phyloP scores from a whole-genome alignment of 2,329 filamentous ascomycete genomes.

The Scedosporium minutisporum region DNA sequence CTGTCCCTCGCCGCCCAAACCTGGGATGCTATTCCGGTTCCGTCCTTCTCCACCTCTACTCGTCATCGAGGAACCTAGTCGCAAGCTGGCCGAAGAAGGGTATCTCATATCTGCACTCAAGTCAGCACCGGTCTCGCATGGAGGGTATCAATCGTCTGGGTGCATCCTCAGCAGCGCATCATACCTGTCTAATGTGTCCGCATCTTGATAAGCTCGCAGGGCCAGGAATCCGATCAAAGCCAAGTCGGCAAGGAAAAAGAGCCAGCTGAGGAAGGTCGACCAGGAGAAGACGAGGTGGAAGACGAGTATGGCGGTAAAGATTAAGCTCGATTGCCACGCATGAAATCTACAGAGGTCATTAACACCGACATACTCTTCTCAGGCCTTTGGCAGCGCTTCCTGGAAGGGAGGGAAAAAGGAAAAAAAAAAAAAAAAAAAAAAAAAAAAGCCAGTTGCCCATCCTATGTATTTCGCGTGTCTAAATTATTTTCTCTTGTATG shows the following conservation, averaged over 20 bases:
- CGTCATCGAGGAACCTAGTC: conserved; percentile 83
- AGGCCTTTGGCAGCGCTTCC: neutral
- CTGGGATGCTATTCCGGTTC: too few species aligned
- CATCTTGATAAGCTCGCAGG: conserved; percentile 74
- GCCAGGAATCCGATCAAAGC: conserved; percentile 67
- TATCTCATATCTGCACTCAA: conserved; percentile 60
- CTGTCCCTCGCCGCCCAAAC: too few species aligned
- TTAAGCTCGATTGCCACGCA: conserved; percentile 83
- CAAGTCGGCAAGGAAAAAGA: conserved; percentile 69
- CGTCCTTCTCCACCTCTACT: conserved; percentile 28
- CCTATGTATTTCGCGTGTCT: too few species aligned
- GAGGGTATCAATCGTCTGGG: neutral
- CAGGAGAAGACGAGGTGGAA: conserved; percentile 80
- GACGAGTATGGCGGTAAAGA: conserved; percentile 67
- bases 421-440: neutral
- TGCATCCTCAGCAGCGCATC: conserved; percentile 9
- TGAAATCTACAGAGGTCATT: conserved; percentile 57
- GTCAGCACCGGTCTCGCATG: conserved; percentile 11
- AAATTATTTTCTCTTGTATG: too few species aligned
- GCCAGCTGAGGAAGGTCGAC: conserved; percentile 75
- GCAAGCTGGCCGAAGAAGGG: conserved; percentile 80
- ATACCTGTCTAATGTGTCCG: conserved; percentile 55
- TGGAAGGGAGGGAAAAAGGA: neutral
- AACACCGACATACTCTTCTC: neutral
- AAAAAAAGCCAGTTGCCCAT: too few species aligned